Conservation (phyloP, 257 asterid genomes). For the Catharanthus roseus region DNA sequence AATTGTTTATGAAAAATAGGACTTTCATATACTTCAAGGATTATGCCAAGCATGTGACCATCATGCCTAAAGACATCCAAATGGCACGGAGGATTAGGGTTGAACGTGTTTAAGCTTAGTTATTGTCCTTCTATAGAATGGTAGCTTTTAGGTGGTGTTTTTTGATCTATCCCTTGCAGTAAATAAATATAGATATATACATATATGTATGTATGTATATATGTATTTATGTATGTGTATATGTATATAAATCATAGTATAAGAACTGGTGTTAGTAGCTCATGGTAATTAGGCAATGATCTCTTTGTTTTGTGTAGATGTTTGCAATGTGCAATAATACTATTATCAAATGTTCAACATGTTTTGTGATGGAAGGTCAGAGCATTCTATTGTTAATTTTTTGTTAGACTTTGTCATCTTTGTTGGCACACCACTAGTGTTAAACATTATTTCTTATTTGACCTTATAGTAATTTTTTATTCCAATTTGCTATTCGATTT, state of each 20-base stretch:
- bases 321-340: constrained; percentile 12
- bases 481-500: too few species aligned
- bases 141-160: constrained; percentile 17
- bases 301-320: constrained; percentile 17
- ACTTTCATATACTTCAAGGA: too few species aligned
- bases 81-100: constrained; percentile 73
- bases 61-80: constrained; percentile 69
- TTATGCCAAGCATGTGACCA: constrained; percentile 71
- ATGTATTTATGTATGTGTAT: too few species aligned
- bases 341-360: constrained; percentile 7
- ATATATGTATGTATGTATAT: too few species aligned
- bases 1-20: too few species aligned
- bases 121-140: constrained; percentile 11
- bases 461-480: constrained; percentile 1
- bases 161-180: constrained; percentile 18
- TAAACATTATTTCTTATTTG: constrained; percentile 25
- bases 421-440: constrained; percentile 38
- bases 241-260: constrained; percentile 20
- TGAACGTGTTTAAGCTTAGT: constrained; percentile 53
- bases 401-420: constrained; percentile 14
- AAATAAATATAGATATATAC: too few species aligned
- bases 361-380: constrained; percentile 11
- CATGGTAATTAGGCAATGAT: constrained; percentile 20
- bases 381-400: constrained; percentile 3
- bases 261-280: constrained; percentile 6